phyloP scores from a whole-genome alignment of 345 rosid genomes.

The Ailanthus altissimus region DNA sequence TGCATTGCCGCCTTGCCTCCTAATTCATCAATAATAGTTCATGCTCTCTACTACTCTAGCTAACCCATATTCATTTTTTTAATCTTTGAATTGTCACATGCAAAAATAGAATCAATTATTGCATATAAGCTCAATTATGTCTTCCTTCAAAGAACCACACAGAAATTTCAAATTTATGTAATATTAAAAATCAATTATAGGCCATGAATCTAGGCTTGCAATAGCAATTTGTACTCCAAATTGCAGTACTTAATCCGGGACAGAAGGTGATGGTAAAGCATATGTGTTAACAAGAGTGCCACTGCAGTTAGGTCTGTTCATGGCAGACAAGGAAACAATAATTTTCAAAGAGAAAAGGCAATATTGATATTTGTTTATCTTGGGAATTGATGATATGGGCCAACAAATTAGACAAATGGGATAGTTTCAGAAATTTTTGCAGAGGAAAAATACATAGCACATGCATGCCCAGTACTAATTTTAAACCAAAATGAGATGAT shows the following conservation, averaged over 20 bases:
- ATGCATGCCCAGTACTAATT: neutral
- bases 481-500: constrained; percentile 11
- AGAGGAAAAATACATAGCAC: neutral
- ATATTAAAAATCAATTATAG: neutral
- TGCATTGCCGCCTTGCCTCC: constrained; percentile 25
- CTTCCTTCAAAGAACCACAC: constrained; percentile 31
- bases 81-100: neutral
- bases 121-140: constrained; percentile 1
- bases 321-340: constrained; percentile 26
- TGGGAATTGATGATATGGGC: constrained; percentile 3
- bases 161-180: neutral
- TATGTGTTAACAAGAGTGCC: neutral
- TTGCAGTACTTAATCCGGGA: neutral
- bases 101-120: neutral
- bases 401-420: too few relatives aligned
- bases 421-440: neutral
- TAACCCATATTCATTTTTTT: neutral
- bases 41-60: neutral
- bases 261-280: neutral
- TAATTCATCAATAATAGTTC: neutral
- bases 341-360: too few relatives aligned
- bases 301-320: constrained; percentile 17
- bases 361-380: neutral
- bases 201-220: constrained; percentile 34
- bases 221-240: constrained; percentile 6